Base-by-base conservation (phyloP, 305 asterid species). In the Euphrasia arctica region DNA sequence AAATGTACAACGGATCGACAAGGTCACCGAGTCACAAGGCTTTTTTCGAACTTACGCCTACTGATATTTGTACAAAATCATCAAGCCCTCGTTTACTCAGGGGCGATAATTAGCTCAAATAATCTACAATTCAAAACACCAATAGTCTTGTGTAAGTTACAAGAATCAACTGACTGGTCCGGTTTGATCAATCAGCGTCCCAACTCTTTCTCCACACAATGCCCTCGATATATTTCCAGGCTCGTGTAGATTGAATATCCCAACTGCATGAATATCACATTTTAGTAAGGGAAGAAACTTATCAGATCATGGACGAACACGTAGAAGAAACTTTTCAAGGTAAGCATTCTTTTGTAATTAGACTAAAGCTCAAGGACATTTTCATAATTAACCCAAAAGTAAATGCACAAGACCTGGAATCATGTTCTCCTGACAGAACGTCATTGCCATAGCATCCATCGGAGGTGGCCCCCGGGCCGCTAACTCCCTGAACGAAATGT, bases 201-300 rank as follows among this genome's bases (percentile, higher is more conserved):
- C 98, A n/a, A 89, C 89, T 67, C 79, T 92, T 76, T 92, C 96
- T 75, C 97, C 98, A 51, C 93, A 87, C 61, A 92, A 67, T 18
- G 98, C 98, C 83, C 93, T 87, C 27, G 98, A 89, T 70, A 92
- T 85, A 67, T 89, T 92, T 66, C 97, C 98, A 36, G 95, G 93
- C 73, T 90, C 97, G 48, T 81, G 97, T 74, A 92, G 88, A 80
- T 87, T 81, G 97, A 76, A 92, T 86, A 80, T 87, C 56, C 88
- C 89, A 72, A 91, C 98, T 91, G 96, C 49, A 36, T 3, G 60
- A 43, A 56, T 9, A 39, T 1, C 31, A 65, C 7, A 7, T 42
- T 42, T 42, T 8, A 42, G 10, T 42, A 42, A 8, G 2, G 9
- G 48, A 10, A 0, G 1, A 42, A 10, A 57, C 4, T 31, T 12